These are phyloP conservation scores for Aspergillus sclerotialis DNA, from an alignment of 2,329 filamentous ascomycete genomes.

Conservation along the genomic window DNA sequence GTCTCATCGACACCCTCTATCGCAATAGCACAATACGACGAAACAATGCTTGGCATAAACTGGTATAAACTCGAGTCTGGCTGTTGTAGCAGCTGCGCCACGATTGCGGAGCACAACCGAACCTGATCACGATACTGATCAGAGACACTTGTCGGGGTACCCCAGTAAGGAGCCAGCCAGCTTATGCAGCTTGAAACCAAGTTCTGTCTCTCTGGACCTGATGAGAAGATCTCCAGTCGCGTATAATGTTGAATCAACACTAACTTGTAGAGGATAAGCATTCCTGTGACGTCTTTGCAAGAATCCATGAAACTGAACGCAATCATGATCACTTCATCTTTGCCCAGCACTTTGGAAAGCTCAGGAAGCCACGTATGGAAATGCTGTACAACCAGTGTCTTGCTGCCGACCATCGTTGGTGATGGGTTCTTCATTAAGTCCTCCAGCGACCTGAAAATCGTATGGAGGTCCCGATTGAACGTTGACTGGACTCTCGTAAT, in stretches of 20 bases:
- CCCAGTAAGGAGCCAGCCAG: conserved; percentile 95
- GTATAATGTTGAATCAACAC: conserved; percentile 90
- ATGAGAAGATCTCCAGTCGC: conserved; percentile 70
- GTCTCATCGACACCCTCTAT: conserved; percentile 54
- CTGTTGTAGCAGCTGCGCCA: conserved; percentile 75
- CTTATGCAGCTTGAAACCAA: conserved; percentile 74
- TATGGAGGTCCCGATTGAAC: conserved; percentile 76
- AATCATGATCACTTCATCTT: conserved; percentile 82
- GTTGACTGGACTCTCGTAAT: conserved; percentile 65
- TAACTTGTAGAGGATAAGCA: conserved; percentile 85
- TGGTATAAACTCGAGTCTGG: conserved; percentile 76
- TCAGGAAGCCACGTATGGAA: conserved; percentile 98
- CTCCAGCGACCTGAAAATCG: conserved; percentile 85
- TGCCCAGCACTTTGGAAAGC: conserved; percentile 65
- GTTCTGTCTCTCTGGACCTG: conserved; percentile 66
- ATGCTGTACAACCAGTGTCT: conserved; percentile 90
- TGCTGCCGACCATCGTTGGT: conserved; percentile 82
- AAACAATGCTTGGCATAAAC: conserved; percentile 83
- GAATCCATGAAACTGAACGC: conserved; percentile 92
- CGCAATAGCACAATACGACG: conserved; percentile 76
- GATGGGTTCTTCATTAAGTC: conserved; percentile 81
- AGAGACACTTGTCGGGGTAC: conserved; percentile 62
- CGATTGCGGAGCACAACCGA: conserved; percentile 83
- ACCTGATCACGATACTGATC: conserved; percentile 91
- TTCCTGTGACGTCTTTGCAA: conserved; percentile 78